Percentiles rank a stretch among this genome's conserved stretches.
Conservation (phyloP, 2,329 filamentous ascomycete species). For the Aspergillus amoenus region DNA sequence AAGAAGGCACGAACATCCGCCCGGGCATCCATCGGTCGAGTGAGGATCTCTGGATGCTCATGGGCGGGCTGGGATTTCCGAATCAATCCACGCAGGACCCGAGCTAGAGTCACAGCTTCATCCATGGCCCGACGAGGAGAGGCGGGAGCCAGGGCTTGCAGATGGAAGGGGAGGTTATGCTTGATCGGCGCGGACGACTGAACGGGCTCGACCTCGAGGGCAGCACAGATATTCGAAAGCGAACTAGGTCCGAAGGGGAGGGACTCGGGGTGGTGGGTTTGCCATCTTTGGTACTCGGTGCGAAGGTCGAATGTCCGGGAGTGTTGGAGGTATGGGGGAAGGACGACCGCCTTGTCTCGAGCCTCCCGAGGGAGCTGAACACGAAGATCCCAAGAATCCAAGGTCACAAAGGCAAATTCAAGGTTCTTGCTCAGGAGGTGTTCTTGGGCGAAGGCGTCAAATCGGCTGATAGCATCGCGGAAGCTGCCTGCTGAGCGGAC, state of each 20-base stretch:
- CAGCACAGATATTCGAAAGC: conserved; percentile 95
- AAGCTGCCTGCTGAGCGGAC: conserved; percentile 96
- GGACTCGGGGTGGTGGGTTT: conserved; percentile 96
- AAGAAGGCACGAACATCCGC: conserved; percentile 96
- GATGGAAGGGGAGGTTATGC: conserved; percentile 95
- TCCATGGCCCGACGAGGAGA: conserved; percentile 97
- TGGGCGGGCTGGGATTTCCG: conserved; percentile 93
- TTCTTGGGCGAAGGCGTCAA: conserved; percentile 90
- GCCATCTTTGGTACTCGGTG: conserved; percentile 97
- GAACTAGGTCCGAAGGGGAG: conserved; percentile 94
- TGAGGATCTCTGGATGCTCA: conserved; percentile 92
- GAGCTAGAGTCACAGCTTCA: conserved; percentile 89
- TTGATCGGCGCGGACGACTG: conserved; percentile 98
- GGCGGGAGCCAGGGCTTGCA: conserved; percentile 91
- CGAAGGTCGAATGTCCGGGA: conserved; percentile 95
- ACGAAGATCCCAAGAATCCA: conserved; percentile 97
- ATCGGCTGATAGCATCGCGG: conserved; percentile 92
- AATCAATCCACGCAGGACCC: conserved; percentile 88
- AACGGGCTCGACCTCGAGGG: conserved; percentile 95
- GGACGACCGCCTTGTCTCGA: conserved; percentile 94
- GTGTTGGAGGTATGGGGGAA: conserved; percentile 95
- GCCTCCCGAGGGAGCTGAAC: conserved; percentile 97
- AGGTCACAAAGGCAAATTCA: conserved; percentile 96
- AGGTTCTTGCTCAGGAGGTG: conserved; percentile 86
- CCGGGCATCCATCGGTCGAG: conserved; percentile 91